Conservation (phyloP, 2,329 filamentous ascomycete genomes). For the Aspergillus intermedius region DNA sequence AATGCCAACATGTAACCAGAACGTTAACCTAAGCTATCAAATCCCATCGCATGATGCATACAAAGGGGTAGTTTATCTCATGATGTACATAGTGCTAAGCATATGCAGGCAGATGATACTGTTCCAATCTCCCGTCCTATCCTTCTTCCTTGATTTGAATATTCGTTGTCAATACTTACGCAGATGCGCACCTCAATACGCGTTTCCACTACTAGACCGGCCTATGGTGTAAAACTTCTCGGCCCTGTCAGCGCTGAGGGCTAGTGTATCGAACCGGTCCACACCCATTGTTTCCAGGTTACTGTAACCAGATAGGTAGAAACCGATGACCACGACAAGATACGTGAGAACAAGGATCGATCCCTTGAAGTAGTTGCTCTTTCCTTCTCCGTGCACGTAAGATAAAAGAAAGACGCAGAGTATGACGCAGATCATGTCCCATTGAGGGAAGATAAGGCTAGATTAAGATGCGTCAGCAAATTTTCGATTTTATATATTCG, state of each 20-base stretch:
- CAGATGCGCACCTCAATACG: conserved; percentile 18
- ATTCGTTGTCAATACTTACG: too few species aligned
- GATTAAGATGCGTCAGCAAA: conserved; percentile 8
- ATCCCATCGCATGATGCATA: too few species aligned
- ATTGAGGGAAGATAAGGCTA: conserved; percentile 90
- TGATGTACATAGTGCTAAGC: too few species aligned
- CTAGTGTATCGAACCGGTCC: conserved; percentile 43
- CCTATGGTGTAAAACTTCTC: conserved; percentile 41
- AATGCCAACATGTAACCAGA: too few species aligned
- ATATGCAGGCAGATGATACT: too few species aligned
- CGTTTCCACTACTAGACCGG: conserved; percentile 28
- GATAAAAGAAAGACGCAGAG: conserved; percentile 92
- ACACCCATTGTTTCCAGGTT: conserved; percentile 46
- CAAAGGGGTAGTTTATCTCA: too few species aligned
- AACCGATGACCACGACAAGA: conserved; percentile 83
- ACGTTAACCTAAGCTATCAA: too few species aligned
- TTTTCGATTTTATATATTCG: not conserved
- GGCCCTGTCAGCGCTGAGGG: conserved; percentile 25
- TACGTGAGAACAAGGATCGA: conserved; percentile 91
- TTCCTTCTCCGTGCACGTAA: conserved; percentile 96
- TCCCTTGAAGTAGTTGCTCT: conserved; percentile 99
- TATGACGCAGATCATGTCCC: conserved; percentile 97
- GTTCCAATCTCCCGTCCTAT: too few species aligned
- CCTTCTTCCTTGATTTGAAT: not conserved
- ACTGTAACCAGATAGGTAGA: conserved; percentile 71